A percentile compares a stretch with the other conserved stretches of the same genome.
Conservation (phyloP, 2,329 filamentous ascomycete species). For the Diaporthe amygdali region DNA sequence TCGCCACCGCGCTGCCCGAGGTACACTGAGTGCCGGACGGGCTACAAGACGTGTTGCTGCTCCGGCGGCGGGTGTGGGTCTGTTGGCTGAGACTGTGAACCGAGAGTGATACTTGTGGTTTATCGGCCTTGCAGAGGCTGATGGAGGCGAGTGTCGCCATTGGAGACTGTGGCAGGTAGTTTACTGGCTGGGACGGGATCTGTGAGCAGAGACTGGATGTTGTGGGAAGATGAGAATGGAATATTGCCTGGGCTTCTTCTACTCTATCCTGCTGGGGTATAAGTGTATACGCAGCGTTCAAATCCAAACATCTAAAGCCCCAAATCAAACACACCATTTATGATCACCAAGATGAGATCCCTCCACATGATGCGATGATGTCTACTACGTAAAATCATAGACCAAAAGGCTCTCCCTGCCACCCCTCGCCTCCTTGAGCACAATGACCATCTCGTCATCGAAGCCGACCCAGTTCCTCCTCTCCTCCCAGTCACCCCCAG, state of each 20-base stretch:
- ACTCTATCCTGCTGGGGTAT: not conserved
- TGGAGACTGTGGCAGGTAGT: too few species aligned
- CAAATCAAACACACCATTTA: too few species aligned
- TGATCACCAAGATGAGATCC: too few species aligned
- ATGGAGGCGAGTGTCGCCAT: too few species aligned
- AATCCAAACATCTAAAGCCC: not conserved
- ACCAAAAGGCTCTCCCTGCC: constrained; percentile 78
- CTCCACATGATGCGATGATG: not conserved
- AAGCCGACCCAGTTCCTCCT: constrained; percentile 78
- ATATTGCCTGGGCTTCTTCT: not conserved
- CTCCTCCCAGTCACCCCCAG: constrained; percentile 44
- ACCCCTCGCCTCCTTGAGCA: constrained; percentile 72
- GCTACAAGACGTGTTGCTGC: too few species aligned
- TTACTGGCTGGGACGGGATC: not conserved
- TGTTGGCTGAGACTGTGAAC: too few species aligned
- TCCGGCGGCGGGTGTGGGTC: too few species aligned
- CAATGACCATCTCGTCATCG: constrained; percentile 90
- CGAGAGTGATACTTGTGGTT: too few species aligned
- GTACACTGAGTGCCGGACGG: too few species aligned
- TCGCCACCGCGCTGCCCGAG: too few species aligned
- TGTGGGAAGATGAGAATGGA: not conserved
- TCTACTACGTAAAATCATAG: constrained; percentile 78
- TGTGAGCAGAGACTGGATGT: not conserved
- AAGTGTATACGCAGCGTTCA: not conserved
- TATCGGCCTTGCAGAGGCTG: too few species aligned